Conservation (phyloP, 2,329 filamentous ascomycete genomes). For the Cladosporium sp. region DNA sequence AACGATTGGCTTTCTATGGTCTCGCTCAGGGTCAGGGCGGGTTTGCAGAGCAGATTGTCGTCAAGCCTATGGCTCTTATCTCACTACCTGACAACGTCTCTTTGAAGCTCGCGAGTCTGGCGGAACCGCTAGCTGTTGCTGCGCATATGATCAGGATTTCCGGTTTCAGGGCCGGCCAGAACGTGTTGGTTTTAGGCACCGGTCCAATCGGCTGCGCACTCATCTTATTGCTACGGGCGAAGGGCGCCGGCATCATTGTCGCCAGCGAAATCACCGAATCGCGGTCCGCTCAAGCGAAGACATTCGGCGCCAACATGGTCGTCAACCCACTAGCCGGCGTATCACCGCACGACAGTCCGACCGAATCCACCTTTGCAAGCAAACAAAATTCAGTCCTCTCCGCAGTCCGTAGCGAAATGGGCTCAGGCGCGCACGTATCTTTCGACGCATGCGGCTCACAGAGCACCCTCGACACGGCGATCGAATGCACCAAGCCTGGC, state of each 20-base stretch:
- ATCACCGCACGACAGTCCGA: constrained; percentile 1
- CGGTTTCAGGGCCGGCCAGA: constrained; percentile 9
- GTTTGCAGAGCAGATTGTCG: constrained; percentile 28
- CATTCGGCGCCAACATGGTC: constrained; percentile 15
- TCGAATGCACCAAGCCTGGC: constrained; percentile 14
- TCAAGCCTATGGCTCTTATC: constrained; percentile 13
- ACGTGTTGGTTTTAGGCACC: constrained; percentile 15
- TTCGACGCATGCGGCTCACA: constrained; percentile 18
- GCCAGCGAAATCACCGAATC: constrained; percentile 15
- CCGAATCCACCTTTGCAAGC: not conserved
- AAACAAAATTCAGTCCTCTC: not conserved
- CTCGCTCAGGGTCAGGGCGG: constrained; percentile 21
- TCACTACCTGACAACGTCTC: constrained; percentile 11
- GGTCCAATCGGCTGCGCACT: constrained; percentile 18
- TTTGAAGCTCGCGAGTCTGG: constrained; percentile 14
- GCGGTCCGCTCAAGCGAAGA: constrained; percentile 8
- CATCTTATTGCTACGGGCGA: constrained; percentile 12
- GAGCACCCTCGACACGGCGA: constrained; percentile 8
- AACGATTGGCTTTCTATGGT: constrained; percentile 13
- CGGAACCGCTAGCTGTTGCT: constrained; percentile 18
- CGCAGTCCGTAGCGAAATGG: constrained; percentile 11
- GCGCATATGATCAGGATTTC: constrained; percentile 12
- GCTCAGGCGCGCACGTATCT: constrained; percentile 15
- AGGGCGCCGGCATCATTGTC: constrained; percentile 14
- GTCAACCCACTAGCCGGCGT: constrained; percentile 10